phyloP scores from a whole-genome alignment of 2,329 filamentous ascomycete genomes.

The Colletotrichum incanum region DNA sequence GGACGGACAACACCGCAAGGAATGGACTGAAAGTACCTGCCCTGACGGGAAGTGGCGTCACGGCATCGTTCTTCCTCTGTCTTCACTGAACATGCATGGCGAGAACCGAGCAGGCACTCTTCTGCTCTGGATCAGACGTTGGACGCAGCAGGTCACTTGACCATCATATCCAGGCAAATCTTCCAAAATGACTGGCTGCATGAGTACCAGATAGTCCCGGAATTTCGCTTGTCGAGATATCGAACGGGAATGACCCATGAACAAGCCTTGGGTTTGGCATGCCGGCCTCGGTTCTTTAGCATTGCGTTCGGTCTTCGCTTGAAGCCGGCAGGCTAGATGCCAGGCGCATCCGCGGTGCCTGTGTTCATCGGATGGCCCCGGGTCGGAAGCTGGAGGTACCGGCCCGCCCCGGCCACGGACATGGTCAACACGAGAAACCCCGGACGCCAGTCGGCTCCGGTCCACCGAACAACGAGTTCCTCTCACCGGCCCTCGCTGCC shows the following conservation, averaged over 20 bases:
- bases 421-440: neutral
- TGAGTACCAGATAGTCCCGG: neutral
- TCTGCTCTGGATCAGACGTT: neutral
- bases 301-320: neutral
- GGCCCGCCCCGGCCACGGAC: neutral
- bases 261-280: neutral
- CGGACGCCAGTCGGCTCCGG: neutral
- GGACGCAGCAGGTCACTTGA: neutral
- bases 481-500: neutral
- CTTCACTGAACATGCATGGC: neutral
- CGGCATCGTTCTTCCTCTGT: neutral
- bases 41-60: neutral
- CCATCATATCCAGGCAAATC: neutral
- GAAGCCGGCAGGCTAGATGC: neutral
- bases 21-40: neutral
- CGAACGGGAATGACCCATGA: neutral
- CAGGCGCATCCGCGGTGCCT: neutral
- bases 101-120: neutral
- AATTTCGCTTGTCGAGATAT: neutral
- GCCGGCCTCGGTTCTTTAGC: neutral
- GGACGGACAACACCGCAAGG: neutral
- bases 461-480: neutral
- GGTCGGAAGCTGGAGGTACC: neutral
- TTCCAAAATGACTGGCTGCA: neutral
- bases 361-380: neutral